Percentiles rank a stretch among this genome's conserved stretches.
phyloP scores from a whole-genome alignment of 176 grass and related monocot genomes.

The Zizania latifolia region DNA sequence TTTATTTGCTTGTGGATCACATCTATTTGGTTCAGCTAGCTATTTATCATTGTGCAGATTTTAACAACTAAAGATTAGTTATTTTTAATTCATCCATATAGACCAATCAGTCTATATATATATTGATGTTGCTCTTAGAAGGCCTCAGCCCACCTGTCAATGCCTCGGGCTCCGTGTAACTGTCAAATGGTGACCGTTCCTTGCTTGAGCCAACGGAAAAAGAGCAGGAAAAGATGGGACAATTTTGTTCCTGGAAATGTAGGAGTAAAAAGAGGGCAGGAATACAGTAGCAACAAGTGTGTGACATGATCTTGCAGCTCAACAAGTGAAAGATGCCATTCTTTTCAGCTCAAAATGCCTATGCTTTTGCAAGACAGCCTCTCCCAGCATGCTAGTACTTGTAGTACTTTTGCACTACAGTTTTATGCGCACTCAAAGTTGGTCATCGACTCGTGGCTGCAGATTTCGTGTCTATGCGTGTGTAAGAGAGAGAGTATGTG shows the following conservation, averaged over 20 bases:
- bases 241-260: not conserved
- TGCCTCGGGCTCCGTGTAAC: not conserved
- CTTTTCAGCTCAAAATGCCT: slow-evolving; percentile 29
- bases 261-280: not conserved
- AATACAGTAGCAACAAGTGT: not conserved
- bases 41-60: no score
- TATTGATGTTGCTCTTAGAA: no score
- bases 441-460: not conserved
- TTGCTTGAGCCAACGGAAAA: not conserved
- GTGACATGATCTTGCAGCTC: not conserved
- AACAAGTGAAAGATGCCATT: slow-evolving; percentile 20
- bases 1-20: no score
- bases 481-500: no score
- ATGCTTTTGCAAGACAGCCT: slow-evolving; percentile 2
- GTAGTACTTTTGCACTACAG: not conserved
- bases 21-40: no score
- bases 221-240: not conserved
- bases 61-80: no score
- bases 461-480: not conserved
- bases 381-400: not conserved
- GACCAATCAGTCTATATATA: no score
- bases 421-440: slow-evolving; percentile 12
- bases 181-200: slow-evolving; percentile 30
- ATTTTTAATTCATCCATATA: no score
- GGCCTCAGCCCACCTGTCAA: not conserved